These are phyloP conservation scores for Abrus pulchellus DNA, from an alignment of 306 rosid genomes.

Conservation along the genomic window DNA sequence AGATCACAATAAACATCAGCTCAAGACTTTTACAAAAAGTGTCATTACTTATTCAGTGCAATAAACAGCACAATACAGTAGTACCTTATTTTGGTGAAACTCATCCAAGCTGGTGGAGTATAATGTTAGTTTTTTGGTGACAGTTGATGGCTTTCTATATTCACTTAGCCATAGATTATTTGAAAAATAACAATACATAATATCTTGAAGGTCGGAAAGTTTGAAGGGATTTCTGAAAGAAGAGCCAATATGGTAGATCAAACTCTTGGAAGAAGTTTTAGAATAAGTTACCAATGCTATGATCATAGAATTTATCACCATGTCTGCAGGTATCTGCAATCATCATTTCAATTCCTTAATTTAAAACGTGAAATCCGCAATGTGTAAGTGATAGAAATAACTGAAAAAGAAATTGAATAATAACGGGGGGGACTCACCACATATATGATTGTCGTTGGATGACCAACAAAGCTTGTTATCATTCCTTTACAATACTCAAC, in stretches of 20 bases:
- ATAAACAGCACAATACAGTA: background rate
- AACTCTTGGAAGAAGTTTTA: background rate
- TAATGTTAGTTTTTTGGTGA: background rate
- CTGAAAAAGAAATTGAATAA: too few relatives aligned
- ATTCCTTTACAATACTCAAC: constrained; percentile 50
- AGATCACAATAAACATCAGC: too few relatives aligned
- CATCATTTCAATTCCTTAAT: background rate
- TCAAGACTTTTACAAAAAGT: too few relatives aligned
- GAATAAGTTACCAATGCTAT: constrained; percentile 47
- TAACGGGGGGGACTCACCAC: constrained; percentile 27
- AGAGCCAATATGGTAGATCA: constrained; percentile 53
- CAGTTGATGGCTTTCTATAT: constrained; percentile 29
- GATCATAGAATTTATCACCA: constrained; percentile 55
- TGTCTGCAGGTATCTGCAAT: constrained; percentile 63
- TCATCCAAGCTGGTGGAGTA: background rate
- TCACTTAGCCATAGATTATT: constrained; percentile 40
- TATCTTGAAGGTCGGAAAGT: background rate
- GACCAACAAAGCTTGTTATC: constrained; percentile 42
- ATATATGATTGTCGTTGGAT: constrained; percentile 32
- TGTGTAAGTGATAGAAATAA: too few relatives aligned
- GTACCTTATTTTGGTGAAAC: constrained; percentile 19
- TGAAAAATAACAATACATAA: constrained; percentile 14
- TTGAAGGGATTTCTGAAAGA: constrained; percentile 50
- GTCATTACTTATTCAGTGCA: too few relatives aligned
- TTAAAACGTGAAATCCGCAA: background rate